Evolutionary conservation across 2,329 filamentous ascomycete species (phyloP).

Genomic region (Tolypocladium tropicale): DNA sequence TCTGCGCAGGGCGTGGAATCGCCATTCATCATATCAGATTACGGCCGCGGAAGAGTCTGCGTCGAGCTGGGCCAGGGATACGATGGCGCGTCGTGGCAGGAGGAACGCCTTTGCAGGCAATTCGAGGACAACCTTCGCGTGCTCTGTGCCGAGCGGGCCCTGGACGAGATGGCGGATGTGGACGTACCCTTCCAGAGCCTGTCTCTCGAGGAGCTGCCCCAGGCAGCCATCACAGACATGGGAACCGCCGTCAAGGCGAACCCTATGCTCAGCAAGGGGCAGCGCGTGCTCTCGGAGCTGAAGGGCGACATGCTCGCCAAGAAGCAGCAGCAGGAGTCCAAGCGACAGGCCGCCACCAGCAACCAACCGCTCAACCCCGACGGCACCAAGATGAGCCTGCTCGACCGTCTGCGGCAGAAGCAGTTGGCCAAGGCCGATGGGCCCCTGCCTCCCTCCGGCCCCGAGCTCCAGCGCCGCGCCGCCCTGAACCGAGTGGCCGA

Average conservation of each 20-base stretch:
- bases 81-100: conserved; percentile 30
- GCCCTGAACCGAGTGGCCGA: conserved; percentile 61
- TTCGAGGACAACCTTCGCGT: conserved; percentile 42
- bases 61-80: conserved; percentile 40
- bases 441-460: conserved; percentile 42
- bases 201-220: conserved; percentile 40
- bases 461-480: conserved; percentile 49
- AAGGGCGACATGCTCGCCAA: conserved; percentile 49
- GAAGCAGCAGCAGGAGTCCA: conserved; percentile 34
- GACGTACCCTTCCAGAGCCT: conserved; percentile 38
- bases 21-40: conserved; percentile 37
- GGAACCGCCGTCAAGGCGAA: conserved; percentile 31
- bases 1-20: conserved; percentile 16
- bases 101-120: conserved; percentile 39
- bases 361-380: conserved; percentile 27
- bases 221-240: conserved; percentile 23
- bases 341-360: conserved; percentile 19
- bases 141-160: conserved; percentile 29
- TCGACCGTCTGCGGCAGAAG: conserved; percentile 69
- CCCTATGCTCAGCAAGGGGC: conserved; percentile 53
- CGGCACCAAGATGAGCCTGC: conserved; percentile 51
- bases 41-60: conserved; percentile 45
- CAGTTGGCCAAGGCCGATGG: conserved; percentile 48
- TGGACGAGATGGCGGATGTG: conserved; percentile 18
- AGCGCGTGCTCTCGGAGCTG: conserved; percentile 58